A percentile compares a stretch with the other conserved stretches of the same genome.
These are phyloP conservation scores for Blastobotrys muscicola DNA, from an alignment of 805 yeast genomes.

Conservation along the genomic window DNA sequence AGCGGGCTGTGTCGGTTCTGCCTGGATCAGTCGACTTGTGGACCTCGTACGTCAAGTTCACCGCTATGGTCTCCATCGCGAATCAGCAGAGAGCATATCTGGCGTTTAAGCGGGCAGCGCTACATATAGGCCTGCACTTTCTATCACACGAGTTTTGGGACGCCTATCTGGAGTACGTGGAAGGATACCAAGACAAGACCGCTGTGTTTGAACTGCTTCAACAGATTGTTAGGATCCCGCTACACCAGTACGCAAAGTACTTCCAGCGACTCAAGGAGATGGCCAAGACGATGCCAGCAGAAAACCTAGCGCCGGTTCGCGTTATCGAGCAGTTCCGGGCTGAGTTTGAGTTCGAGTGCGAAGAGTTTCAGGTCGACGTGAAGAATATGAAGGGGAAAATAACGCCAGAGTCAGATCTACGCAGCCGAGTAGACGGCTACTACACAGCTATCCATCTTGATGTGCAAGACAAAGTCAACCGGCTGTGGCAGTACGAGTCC, in stretches of 20 bases:
- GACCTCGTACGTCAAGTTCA: slow-evolving; percentile 30
- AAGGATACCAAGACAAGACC: slow-evolving; percentile 30
- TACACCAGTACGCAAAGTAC: slow-evolving; percentile 80
- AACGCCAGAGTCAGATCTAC: slow-evolving; percentile 30
- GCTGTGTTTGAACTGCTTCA: slow-evolving; percentile 34
- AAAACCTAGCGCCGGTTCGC: slow-evolving; percentile 5
- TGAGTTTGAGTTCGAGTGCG: slow-evolving; percentile 11
- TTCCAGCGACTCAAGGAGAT: slow-evolving; percentile 36
- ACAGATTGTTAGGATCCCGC: slow-evolving; percentile 40
- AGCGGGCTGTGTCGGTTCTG: slow-evolving; percentile 26
- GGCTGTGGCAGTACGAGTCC: slow-evolving; percentile 67
- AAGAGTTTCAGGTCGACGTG: background rate
- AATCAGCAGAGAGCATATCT: slow-evolving; percentile 13
- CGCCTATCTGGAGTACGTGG: slow-evolving; percentile 53
- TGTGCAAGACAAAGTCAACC: slow-evolving; percentile 45
- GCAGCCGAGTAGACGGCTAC: slow-evolving; percentile 36
- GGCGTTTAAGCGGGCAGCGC: slow-evolving; percentile 40
- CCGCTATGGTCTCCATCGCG: slow-evolving; percentile 19
- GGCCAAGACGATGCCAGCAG: slow-evolving; percentile 25
- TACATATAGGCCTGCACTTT: slow-evolving; percentile 58
- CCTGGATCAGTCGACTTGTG: slow-evolving; percentile 28
- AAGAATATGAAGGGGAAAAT: background rate
- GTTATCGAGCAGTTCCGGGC: slow-evolving; percentile 25
- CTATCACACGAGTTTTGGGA: slow-evolving; percentile 81
- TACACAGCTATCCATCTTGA: slow-evolving; percentile 34